phyloP scores from a whole-genome alignment of 2,329 filamentous ascomycete genomes.

The Lasiodiplodia citricola region DNA sequence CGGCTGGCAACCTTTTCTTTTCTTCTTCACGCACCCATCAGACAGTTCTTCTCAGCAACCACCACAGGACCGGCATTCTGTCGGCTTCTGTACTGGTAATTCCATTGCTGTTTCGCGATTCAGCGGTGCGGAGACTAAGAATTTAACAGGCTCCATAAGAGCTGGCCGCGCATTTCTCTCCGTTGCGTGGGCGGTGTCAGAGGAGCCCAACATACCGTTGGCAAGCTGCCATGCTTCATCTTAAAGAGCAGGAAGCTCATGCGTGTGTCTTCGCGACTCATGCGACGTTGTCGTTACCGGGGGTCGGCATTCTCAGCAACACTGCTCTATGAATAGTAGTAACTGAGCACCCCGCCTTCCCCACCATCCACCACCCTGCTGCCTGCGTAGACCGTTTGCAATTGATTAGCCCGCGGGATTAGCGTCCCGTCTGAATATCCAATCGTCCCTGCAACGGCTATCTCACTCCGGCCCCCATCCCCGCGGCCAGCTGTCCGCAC shows the following conservation, averaged over 20 bases:
- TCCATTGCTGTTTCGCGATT: constrained; percentile 26
- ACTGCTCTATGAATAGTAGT: not conserved
- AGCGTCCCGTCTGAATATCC: not conserved
- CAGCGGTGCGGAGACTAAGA: constrained; percentile 25
- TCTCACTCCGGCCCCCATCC: not conserved
- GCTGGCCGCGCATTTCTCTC: constrained; percentile 26
- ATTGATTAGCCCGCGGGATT: not conserved
- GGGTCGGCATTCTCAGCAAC: not conserved
- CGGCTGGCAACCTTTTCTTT: not conserved
- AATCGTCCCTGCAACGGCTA: not conserved
- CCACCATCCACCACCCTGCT: not conserved
- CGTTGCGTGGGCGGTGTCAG: constrained; percentile 28
- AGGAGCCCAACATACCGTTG: constrained; percentile 18
- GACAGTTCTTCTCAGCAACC: constrained; percentile 28
- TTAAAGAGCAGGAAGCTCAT: not conserved
- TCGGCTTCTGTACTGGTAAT: constrained; percentile 3
- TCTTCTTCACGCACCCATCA: constrained; percentile 25
- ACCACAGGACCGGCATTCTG: constrained; percentile 24
- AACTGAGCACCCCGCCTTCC: not conserved
- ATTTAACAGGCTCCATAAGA: constrained; percentile 19
- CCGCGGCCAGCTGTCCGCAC: not conserved
- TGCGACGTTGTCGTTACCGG: not conserved
- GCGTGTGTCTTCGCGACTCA: not conserved
- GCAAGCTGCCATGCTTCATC: not conserved
- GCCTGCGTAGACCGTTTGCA: not conserved